Percentiles rank a stretch among this genome's conserved stretches.
These are phyloP conservation scores for Xylariomycetidae sp. DNA, from an alignment of 2,329 filamentous ascomycete species.

Conservation along the genomic window DNA sequence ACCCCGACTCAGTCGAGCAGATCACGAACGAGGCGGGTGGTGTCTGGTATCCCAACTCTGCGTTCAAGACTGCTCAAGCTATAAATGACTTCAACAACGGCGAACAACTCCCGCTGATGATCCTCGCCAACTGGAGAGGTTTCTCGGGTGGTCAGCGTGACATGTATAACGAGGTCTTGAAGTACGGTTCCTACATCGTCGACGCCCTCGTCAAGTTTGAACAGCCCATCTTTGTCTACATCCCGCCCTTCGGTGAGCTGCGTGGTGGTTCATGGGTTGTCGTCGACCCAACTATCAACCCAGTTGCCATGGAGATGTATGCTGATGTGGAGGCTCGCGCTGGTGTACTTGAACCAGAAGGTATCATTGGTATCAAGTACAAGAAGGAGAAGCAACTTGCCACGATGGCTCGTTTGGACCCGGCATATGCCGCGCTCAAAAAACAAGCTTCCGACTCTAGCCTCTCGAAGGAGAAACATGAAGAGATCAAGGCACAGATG, in stretches of 20 bases:
- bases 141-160: conserved; percentile 99
- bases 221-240: conserved; percentile 98
- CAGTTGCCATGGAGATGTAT: conserved; percentile 98
- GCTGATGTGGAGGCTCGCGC: conserved; percentile 91
- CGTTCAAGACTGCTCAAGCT: conserved; percentile 98
- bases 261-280: conserved; percentile 99
- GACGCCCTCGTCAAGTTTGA: conserved; percentile 97
- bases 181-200: conserved; percentile 99
- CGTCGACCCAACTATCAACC: conserved; percentile 97
- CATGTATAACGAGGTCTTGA: conserved; percentile 99
- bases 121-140: conserved; percentile 99
- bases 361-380: conserved; percentile 98
- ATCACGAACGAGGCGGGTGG: conserved; percentile 92
- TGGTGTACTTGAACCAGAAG: conserved; percentile 96
- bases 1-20: conserved; percentile 97
- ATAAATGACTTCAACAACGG: conserved; percentile 99
- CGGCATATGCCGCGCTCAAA: conserved; percentile 77
- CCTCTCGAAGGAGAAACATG: conserved; percentile 69
- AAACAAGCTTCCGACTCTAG: conserved; percentile 66
- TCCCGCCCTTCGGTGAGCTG: conserved; percentile 91
- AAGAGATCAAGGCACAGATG: conserved; percentile 79
- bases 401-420: conserved; percentile 92
- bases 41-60: conserved; percentile 99
- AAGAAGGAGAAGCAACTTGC: conserved; percentile 94
- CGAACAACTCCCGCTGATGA: conserved; percentile 97